Base-by-base conservation (phyloP, 169 alveolate genomes). In the Eimeria sp. region DNA sequence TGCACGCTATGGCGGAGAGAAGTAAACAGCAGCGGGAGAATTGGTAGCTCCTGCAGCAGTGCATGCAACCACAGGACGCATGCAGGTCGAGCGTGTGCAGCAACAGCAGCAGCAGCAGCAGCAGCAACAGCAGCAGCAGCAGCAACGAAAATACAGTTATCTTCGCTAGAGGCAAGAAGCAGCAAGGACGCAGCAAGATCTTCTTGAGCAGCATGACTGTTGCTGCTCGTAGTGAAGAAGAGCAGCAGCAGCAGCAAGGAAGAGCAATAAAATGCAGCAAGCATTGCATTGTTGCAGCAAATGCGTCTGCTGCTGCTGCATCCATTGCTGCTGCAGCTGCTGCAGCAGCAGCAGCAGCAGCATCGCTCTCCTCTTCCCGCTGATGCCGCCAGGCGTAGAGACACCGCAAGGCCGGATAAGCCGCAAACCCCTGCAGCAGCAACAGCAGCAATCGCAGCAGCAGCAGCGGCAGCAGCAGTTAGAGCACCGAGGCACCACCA, bases 351-450 rank as follows among this genome's bases (percentile, higher is more conserved):
- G 61, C 10, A n/a, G 40, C 40, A 1, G 40, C 40, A 34, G 3
- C 40, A 34, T 34, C 40, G 40, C 40, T 34, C 40, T 40, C 89
- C 9, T 45, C 89, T 11, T 47, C 47, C 2, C 49, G 89, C 65
- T 40, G 67, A 45, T 47, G 89, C 89, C 89, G 16, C 89, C 22
- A 11, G 25, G 30, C 65, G 11, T 22, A 47, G 67, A 40, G 30
- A 58, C 89, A 78, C 45, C 89, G 22, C 89, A 78, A 6, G 43
- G 89, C 65, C 25, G 89, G 89, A 47, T 78, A 78, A 0, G 47
- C 89, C 40, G 89, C 89, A 65, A 78, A 78, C 45, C 89, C 89
- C 89, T 78, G 65, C 89, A 73, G 84, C 84, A 73, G 84, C 84
- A 73, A 65, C 89, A 78, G 89, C 89, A 78, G 67, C 89, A 78